These are phyloP conservation scores for Entelexis sorbosivorans DNA, from an alignment of 1,139 yeast genomes.

Conservation along the genomic window DNA sequence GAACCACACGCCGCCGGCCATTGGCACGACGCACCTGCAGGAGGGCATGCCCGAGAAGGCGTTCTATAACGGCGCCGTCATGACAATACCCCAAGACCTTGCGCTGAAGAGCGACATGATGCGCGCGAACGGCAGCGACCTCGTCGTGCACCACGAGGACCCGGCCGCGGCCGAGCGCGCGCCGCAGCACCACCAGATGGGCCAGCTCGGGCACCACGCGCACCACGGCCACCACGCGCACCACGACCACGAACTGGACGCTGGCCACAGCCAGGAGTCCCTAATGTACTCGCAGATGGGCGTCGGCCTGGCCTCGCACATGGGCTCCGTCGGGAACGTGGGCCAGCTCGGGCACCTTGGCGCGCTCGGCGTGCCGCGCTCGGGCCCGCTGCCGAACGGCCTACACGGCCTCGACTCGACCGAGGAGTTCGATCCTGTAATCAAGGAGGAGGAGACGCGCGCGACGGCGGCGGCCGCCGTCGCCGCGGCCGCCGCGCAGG, in stretches of 20 bases:
- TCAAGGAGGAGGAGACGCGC: conserved; percentile 13
- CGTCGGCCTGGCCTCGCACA: not conserved
- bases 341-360: conserved; percentile 2
- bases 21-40: conserved; percentile 19
- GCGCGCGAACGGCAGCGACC: not conserved
- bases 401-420: conserved; percentile 8
- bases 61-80: conserved; percentile 10
- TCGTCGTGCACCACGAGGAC: conserved; percentile 4
- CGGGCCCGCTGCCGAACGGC: conserved; percentile 6
- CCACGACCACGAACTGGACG: conserved; percentile 5
- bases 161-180: conserved; percentile 3
- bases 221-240: not conserved
- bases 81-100: conserved; percentile 2
- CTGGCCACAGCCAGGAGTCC: conserved; percentile 1
- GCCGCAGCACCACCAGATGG: conserved; percentile 4
- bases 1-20: conserved; percentile 19
- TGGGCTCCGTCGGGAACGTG: not conserved
- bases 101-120: not conserved
- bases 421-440: conserved; percentile 14
- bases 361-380: conserved; percentile 4
- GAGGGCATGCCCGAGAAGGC: conserved; percentile 22
- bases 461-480: conserved; percentile 7
- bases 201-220: not conserved
- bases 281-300: conserved; percentile 6
- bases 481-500: conserved; percentile 7